A percentile compares a stretch with the other conserved stretches of the same genome.
Evolutionary conservation across 148 eudicot species (phyloP).

Genomic region (Rhododendron molle): DNA sequence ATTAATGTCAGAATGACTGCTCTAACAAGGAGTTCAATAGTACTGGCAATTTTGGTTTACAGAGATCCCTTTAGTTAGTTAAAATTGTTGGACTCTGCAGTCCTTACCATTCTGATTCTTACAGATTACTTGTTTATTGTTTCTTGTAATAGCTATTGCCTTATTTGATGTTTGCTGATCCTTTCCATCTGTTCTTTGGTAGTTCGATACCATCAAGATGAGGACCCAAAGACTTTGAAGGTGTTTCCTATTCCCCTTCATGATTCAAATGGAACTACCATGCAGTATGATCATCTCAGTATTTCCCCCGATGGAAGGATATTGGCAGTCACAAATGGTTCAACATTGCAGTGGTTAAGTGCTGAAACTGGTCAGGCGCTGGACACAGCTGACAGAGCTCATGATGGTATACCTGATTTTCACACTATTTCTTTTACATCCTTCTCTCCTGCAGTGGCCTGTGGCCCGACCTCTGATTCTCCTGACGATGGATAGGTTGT

Average conservation of each 20-base stretch:
- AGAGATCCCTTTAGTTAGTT: not conserved
- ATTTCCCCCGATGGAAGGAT: conserved; percentile 91
- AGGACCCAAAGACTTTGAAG: conserved; percentile 94
- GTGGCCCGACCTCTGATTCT: not conserved
- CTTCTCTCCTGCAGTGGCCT: not conserved
- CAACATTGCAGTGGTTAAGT: conserved; percentile 86
- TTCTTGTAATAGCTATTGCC: not conserved
- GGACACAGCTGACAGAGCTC: conserved; percentile 88
- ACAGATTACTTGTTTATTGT: not conserved
- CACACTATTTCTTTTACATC: not conserved
- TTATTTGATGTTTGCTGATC: conserved; percentile 3
- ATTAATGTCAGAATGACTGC: not conserved
- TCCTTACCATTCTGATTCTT: not conserved
- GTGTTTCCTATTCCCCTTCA: conserved; percentile 83
- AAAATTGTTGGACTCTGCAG: not conserved
- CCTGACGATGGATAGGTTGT: not conserved
- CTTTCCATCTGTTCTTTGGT: conserved; percentile 17
- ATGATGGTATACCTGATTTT: conserved; percentile 59
- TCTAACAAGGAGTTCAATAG: not conserved
- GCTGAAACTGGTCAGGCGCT: conserved; percentile 76
- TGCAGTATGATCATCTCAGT: conserved; percentile 85
- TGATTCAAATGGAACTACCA: conserved; percentile 69
- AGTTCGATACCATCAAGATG: conserved; percentile 97
- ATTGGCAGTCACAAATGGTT: conserved; percentile 83
- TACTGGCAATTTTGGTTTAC: not conserved